A percentile compares a stretch with the other conserved stretches of the same genome.
Conservation (phyloP, 257 asterid species). For the Paraleonurus japonicus region DNA sequence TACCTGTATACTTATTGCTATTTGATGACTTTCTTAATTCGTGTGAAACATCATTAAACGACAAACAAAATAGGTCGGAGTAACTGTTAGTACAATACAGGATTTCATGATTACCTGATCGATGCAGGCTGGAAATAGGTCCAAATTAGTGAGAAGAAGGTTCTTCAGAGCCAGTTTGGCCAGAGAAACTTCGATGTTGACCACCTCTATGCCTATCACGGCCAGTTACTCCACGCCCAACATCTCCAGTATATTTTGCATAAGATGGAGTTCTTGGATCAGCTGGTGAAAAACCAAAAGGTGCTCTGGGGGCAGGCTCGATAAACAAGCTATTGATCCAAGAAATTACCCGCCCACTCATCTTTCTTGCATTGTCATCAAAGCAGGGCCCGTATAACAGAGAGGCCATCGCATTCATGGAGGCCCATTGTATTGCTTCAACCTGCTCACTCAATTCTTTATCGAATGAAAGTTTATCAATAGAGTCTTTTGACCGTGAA, state of each 20-base stretch:
- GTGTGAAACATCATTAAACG: no score
- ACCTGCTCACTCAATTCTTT: conserved; percentile 93
- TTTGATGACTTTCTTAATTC: no score
- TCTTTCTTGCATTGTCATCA: conserved; percentile 97
- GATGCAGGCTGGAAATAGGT: conserved; percentile 96
- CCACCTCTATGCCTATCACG: conserved; percentile 99
- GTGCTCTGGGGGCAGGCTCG: conserved; percentile 97
- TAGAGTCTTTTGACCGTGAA: conserved; percentile 90
- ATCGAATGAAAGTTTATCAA: conserved; percentile 92
- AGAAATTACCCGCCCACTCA: conserved; percentile 98
- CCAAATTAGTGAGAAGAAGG: conserved; percentile 96
- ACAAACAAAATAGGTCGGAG: no score
- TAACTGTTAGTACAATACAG: background rate
- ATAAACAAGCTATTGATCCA: conserved; percentile 98
- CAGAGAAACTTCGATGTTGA: conserved; percentile 79
- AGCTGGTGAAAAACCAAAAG: conserved; percentile 97
- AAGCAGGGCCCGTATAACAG: conserved; percentile 96
- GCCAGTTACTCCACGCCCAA: conserved; percentile 72
- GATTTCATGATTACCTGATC: conserved; percentile 69
- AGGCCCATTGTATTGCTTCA: conserved; percentile 98
- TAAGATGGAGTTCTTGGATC: conserved; percentile 99
- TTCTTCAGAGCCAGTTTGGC: conserved; percentile 93
- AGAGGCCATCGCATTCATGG: conserved; percentile 99
- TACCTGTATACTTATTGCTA: no score
- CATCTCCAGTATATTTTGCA: conserved; percentile 76